A percentile compares a stretch with the other conserved stretches of the same genome.
These are phyloP conservation scores for Colletotrichum euphorbiae DNA, from an alignment of 2,329 filamentous ascomycete genomes.

Conservation along the genomic window DNA sequence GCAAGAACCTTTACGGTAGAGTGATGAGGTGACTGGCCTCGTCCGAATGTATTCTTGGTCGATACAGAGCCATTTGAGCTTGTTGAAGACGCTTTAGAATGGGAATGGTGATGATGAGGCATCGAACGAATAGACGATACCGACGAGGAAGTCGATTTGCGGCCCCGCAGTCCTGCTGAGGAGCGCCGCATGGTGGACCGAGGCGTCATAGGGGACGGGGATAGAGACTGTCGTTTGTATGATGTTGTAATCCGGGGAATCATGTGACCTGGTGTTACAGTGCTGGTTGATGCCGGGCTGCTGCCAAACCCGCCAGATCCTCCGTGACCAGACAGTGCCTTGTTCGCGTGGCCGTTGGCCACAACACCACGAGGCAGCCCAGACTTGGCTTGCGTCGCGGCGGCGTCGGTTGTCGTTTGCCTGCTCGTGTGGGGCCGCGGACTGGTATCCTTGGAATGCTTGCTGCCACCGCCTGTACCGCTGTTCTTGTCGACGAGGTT, in stretches of 20 bases:
- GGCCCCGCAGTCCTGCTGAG: slow-evolving; percentile 84
- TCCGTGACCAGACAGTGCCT: slow-evolving; percentile 38
- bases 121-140: slow-evolving; percentile 94
- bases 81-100: slow-evolving; percentile 94
- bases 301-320: slow-evolving; percentile 35
- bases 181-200: slow-evolving; percentile 86
- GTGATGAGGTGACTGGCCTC: slow-evolving; percentile 82
- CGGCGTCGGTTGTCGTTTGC: slow-evolving; percentile 57
- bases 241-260: slow-evolving; percentile 51
- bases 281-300: slow-evolving; percentile 45
- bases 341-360: slow-evolving; percentile 61
- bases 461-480: slow-evolving; percentile 49
- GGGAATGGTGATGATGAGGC: slow-evolving; percentile 85
- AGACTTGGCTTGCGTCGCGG: slow-evolving; percentile 52
- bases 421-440: slow-evolving; percentile 72
- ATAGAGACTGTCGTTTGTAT: slow-evolving; percentile 83
- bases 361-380: slow-evolving; percentile 63
- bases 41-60: slow-evolving; percentile 72
- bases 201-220: slow-evolving; percentile 88
- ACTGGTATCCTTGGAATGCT: slow-evolving; percentile 63
- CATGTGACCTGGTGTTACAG: slow-evolving; percentile 47
- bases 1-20: slow-evolving; percentile 97
- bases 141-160: slow-evolving; percentile 96
- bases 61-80: slow-evolving; percentile 83
- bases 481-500: slow-evolving; percentile 65